Percentiles rank a stretch among this genome's conserved stretches.
Evolutionary conservation across 345 rosid species (phyloP).

Genomic region (Corchorus olitorius): DNA sequence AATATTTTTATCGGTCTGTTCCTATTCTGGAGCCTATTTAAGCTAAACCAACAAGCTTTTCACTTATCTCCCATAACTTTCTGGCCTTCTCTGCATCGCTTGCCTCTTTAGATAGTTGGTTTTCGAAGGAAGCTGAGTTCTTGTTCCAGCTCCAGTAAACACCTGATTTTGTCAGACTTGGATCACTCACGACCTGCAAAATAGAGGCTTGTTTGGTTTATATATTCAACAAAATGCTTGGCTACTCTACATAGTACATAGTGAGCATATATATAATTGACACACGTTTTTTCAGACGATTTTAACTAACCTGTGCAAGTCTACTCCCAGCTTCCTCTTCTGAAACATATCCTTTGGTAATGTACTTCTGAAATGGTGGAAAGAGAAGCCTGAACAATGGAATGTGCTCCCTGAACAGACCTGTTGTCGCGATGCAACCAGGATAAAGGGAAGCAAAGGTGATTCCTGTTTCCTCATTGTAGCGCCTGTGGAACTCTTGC

Average conservation of each 20-base stretch:
- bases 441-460: slow-evolving; percentile 92
- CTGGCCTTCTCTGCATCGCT: slow-evolving; percentile 82
- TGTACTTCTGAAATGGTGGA: slow-evolving; percentile 73
- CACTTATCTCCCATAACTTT: slow-evolving; percentile 62
- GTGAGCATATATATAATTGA: neutral
- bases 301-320: slow-evolving; percentile 70
- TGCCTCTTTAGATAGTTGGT: slow-evolving; percentile 87
- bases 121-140: slow-evolving; percentile 82
- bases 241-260: neutral
- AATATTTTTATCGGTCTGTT: neutral
- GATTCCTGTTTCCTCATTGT: slow-evolving; percentile 79
- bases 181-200: slow-evolving; percentile 80
- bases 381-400: slow-evolving; percentile 62
- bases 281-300: neutral
- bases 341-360: slow-evolving; percentile 76
- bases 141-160: slow-evolving; percentile 99
- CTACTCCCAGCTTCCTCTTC: slow-evolving; percentile 89
- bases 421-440: slow-evolving; percentile 95
- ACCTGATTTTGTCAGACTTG: slow-evolving; percentile 83
- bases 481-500: slow-evolving; percentile 95
- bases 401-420: slow-evolving; percentile 83
- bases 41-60: slow-evolving; percentile 65
- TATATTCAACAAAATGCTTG: neutral
- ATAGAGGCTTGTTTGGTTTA: neutral
- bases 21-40: slow-evolving; percentile 17